phyloP scores from a whole-genome alignment of 108 stramenopile species.

The Hondaea fermentalgiana region DNA sequence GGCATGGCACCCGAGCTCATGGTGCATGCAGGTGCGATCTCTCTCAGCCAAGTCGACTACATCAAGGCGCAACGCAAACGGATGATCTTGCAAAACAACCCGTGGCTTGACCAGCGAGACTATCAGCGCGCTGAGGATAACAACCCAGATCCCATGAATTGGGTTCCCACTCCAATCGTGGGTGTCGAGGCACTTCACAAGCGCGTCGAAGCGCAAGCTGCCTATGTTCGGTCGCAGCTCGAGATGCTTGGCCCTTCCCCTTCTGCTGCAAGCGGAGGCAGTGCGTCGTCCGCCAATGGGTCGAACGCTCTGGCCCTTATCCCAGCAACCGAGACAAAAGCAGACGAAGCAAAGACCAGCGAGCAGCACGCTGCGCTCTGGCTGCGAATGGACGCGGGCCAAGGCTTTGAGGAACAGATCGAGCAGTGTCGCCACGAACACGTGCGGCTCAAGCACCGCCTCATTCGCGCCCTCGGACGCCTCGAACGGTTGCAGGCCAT shows the following conservation, averaged over 20 bases:
- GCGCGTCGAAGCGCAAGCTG: background rate
- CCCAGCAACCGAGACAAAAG: background rate
- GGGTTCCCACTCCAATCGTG: background rate
- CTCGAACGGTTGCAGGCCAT: background rate
- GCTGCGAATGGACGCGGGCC: background rate
- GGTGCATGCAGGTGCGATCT: background rate
- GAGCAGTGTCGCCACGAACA: conserved; percentile 16
- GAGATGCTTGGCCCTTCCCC: background rate
- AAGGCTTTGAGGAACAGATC: background rate
- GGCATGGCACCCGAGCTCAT: conserved; percentile 4
- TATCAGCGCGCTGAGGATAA: conserved; percentile 7
- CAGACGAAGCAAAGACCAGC: background rate
- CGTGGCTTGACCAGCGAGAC: conserved; percentile 12
- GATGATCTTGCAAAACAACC: background rate
- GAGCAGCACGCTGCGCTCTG: background rate
- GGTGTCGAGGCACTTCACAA: background rate
- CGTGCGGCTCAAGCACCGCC: conserved; percentile 16
- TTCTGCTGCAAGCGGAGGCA: background rate
- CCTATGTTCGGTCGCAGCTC: conserved; percentile 1
- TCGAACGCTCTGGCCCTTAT: background rate
- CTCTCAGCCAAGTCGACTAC: background rate
- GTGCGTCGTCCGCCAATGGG: too few relatives aligned
- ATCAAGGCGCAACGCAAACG: background rate
- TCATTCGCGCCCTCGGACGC: background rate
- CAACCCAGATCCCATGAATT: conserved; percentile 10